phyloP scores from a whole-genome alignment of 192 early-diverging fungal species.

The Endogone sp. region DNA sequence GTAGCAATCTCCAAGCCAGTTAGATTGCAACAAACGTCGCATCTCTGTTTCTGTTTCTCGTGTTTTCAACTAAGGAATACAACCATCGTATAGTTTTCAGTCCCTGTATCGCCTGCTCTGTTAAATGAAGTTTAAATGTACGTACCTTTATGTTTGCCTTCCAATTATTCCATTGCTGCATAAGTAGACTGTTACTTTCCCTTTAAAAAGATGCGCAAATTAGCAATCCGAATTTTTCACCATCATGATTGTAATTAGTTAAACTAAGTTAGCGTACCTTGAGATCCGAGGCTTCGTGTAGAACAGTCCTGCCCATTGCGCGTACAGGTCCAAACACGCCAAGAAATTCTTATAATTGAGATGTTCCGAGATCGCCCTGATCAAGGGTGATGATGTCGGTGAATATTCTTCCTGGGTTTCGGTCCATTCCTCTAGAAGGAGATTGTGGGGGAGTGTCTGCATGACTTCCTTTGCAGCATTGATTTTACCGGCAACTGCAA shows the following conservation, averaged over 20 bases:
- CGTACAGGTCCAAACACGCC: not conserved
- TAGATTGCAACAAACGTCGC: not conserved
- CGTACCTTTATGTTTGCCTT: not conserved
- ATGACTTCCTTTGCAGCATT: not conserved
- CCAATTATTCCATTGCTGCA: not conserved
- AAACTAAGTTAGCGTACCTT: too few species aligned
- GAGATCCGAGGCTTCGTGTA: not conserved
- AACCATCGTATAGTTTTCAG: too few species aligned
- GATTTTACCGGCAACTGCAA: conserved; percentile 6
- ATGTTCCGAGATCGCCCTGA: not conserved
- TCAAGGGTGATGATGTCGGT: too few species aligned
- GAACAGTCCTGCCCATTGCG: not conserved
- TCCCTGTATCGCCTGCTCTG: too few species aligned
- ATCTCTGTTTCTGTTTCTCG: not conserved
- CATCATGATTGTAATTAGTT: too few species aligned
- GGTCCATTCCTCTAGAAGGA: not conserved
- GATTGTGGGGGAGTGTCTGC: not conserved
- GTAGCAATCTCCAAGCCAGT: not conserved
- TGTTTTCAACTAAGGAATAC: not conserved
- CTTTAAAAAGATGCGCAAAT: too few species aligned
- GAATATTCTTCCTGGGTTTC: not conserved
- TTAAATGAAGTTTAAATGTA: not conserved
- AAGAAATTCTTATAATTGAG: not conserved
- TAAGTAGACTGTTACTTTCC: not conserved
- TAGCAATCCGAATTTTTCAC: too few species aligned